Conservation (phyloP, 2,329 filamentous ascomycete genomes). For the Fusarium solani-melongenae region DNA sequence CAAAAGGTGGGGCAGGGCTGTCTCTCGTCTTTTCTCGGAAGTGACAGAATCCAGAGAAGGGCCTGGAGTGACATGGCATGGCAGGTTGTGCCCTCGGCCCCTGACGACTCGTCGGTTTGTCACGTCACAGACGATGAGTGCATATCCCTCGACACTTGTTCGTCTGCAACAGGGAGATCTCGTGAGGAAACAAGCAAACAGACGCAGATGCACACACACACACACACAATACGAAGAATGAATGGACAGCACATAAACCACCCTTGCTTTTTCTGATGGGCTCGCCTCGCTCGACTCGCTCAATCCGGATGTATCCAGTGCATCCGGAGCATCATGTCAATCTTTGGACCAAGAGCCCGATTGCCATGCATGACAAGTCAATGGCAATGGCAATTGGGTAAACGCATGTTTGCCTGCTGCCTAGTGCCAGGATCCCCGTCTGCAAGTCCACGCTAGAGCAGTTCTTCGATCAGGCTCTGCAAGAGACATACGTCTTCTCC, state of each 20-base stretch:
- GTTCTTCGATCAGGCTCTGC: not conserved
- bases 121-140: not conserved
- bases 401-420: slow-evolving; percentile 4
- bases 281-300: not conserved
- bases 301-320: not conserved
- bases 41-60: not conserved
- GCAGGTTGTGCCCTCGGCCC: not conserved
- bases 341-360: not conserved
- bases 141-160: not conserved
- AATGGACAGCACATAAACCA: not conserved
- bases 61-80: not conserved
- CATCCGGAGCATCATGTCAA: not conserved
- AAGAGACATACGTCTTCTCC: not conserved
- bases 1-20: not conserved
- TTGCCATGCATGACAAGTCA: not conserved
- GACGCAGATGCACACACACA: not conserved
- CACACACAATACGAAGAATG: not conserved
- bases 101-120: not conserved
- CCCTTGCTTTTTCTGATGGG: not conserved
- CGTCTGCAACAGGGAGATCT: not conserved
- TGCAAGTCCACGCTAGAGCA: not conserved
- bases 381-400: slow-evolving; percentile 6
- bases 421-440: not conserved
- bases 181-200: not conserved
- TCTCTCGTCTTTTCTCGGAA: not conserved